Conservation (phyloP, 2,329 filamentous ascomycete species). For the Karstenula rhodostoma region DNA sequence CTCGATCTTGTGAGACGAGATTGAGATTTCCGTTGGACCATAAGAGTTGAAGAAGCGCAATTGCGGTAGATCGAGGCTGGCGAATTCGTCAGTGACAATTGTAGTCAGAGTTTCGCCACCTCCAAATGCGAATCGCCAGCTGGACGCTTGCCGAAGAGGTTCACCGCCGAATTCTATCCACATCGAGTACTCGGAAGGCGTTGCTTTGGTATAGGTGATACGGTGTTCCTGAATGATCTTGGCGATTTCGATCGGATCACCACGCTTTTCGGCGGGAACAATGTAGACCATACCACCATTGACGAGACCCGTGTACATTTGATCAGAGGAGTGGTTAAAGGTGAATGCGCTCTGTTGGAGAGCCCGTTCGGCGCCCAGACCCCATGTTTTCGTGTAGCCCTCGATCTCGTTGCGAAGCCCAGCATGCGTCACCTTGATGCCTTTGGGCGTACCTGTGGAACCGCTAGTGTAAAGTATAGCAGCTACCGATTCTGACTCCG, state of each 20-base stretch:
- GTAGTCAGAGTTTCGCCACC: slow-evolving; percentile 29
- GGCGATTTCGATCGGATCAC: slow-evolving; percentile 47
- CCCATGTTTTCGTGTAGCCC: slow-evolving; percentile 32
- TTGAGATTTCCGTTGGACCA: slow-evolving; percentile 25
- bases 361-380: slow-evolving; percentile 55
- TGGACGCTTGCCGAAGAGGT: slow-evolving; percentile 21
- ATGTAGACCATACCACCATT: slow-evolving; percentile 52
- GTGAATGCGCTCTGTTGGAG: slow-evolving; percentile 56
- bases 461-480: slow-evolving; percentile 68
- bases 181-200: slow-evolving; percentile 53
- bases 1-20: background rate
- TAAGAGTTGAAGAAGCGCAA: slow-evolving; percentile 17
- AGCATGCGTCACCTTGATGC: slow-evolving; percentile 60
- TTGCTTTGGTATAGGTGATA: slow-evolving; percentile 51
- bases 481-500: slow-evolving; percentile 42
- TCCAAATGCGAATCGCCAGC: slow-evolving; percentile 42
- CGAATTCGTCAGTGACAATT: background rate
- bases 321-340: slow-evolving; percentile 53
- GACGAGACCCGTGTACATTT: slow-evolving; percentile 52
- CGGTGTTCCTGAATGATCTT: slow-evolving; percentile 47
- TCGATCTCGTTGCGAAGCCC: background rate
- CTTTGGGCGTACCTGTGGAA: slow-evolving; percentile 64
- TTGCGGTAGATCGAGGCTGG: slow-evolving; percentile 1
- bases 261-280: slow-evolving; percentile 37
- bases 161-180: slow-evolving; percentile 31